phyloP scores from a whole-genome alignment of 192 early-diverging fungal species.

The Gonapodya sp. region DNA sequence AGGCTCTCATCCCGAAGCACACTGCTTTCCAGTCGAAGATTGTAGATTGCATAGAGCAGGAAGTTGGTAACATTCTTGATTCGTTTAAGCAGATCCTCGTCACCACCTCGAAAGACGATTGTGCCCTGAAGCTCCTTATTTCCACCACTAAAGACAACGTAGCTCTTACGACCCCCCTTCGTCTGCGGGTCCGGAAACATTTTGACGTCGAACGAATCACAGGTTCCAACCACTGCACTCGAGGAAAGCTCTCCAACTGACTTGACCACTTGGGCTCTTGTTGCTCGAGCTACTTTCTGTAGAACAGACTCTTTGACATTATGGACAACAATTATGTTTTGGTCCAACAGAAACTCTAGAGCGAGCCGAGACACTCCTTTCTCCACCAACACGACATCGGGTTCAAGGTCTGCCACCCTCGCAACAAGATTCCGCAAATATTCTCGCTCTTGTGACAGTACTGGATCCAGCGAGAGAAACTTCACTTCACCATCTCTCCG shows the following conservation, averaged over 20 bases:
- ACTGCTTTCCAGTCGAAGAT: slow-evolving; percentile 74
- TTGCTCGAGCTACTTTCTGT: slow-evolving; percentile 74
- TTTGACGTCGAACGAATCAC: slow-evolving; percentile 63
- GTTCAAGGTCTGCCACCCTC: slow-evolving; percentile 65
- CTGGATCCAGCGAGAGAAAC: slow-evolving; percentile 69
- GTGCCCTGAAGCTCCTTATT: slow-evolving; percentile 70
- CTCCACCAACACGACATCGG: slow-evolving; percentile 72
- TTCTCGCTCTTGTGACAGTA: slow-evolving; percentile 74
- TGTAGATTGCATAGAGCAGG: slow-evolving; percentile 78
- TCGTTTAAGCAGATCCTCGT: slow-evolving; percentile 44
- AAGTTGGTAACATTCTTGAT: slow-evolving; percentile 78
- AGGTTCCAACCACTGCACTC: slow-evolving; percentile 66
- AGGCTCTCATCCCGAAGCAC: slow-evolving; percentile 57
- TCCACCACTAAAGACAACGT: slow-evolving; percentile 83
- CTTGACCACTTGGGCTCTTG: slow-evolving; percentile 68
- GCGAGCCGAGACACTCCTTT: slow-evolving; percentile 76
- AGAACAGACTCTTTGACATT: slow-evolving; percentile 84
- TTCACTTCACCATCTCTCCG: slow-evolving; percentile 53
- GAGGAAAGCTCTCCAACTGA: slow-evolving; percentile 72
- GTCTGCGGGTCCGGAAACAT: slow-evolving; percentile 73
- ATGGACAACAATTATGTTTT: slow-evolving; percentile 68
- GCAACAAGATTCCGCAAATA: slow-evolving; percentile 69
- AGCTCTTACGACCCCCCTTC: slow-evolving; percentile 74
- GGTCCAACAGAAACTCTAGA: slow-evolving; percentile 67
- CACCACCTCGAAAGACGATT: slow-evolving; percentile 79